Percentiles rank a stretch among this genome's conserved stretches.
These are phyloP conservation scores for Pyricularia grisea DNA, from an alignment of 2,329 filamentous ascomycete species.

Conservation along the genomic window DNA sequence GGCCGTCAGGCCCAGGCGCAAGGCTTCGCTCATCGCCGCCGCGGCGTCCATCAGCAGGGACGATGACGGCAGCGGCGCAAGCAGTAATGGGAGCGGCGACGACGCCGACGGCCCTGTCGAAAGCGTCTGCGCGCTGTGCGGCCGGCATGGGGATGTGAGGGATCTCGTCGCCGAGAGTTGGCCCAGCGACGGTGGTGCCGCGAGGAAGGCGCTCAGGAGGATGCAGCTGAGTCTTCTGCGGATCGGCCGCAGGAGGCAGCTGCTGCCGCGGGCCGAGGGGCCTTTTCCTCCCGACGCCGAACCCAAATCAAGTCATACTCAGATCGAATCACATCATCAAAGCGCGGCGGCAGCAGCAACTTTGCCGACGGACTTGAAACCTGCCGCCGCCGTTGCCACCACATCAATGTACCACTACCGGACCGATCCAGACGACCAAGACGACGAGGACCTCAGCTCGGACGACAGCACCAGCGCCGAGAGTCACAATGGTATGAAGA, in stretches of 20 bases:
- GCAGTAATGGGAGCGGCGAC: not conserved
- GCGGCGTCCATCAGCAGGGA: not conserved
- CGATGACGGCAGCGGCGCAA: not conserved
- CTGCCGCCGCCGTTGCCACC: not conserved
- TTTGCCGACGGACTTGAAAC: not conserved
- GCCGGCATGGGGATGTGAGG: not conserved
- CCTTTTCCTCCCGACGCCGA: not conserved
- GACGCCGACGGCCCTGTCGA: not conserved
- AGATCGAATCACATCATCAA: not conserved
- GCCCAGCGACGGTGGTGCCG: not conserved
- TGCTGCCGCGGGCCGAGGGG: not conserved
- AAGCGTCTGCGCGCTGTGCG: not conserved
- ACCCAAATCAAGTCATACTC: not conserved
- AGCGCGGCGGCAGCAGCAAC: not conserved
- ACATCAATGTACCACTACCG: not conserved
- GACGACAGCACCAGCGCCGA: slow-evolving; percentile 4
- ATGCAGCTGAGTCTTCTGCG: not conserved
- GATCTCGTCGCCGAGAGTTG: not conserved
- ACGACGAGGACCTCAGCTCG: slow-evolving; percentile 1
- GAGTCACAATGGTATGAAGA: slow-evolving; percentile 15
- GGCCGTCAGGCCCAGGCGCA: slow-evolving; percentile 6
- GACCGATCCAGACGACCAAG: slow-evolving; percentile 4
- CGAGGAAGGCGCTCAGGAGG: not conserved
- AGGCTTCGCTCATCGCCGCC: not conserved
- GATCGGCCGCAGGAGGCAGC: not conserved